Base-by-base conservation (phyloP, 768 basidiomycete species). In the Trametes villosa region DNA sequence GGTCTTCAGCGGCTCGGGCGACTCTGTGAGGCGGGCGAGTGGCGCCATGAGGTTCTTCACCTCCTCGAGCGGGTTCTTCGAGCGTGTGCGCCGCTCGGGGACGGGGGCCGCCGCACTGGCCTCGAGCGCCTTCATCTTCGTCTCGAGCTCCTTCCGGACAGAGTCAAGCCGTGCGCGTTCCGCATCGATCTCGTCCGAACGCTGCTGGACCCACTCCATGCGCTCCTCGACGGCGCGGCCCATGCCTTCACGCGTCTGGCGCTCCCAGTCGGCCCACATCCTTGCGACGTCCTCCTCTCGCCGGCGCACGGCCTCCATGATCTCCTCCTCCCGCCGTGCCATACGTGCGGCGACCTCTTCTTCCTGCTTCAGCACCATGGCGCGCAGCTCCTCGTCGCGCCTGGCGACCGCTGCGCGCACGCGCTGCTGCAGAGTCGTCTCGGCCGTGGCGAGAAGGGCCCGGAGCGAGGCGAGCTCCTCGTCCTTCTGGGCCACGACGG, bases 381-480 rank as follows among this genome's bases (percentile, higher is more conserved):
- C 74, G 2, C 88, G 81, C 34, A 92, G 75, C 66, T 91, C 90
- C 41, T 86, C 86, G 65, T 92, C 91, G 2, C 90, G 81, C 52
- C 78, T 77, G 18, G 76, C 72, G 11, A 92, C 79, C 0, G 87
- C 88, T 20, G 82, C 82, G 20, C 83, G 84, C 59, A 76, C 62
- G 11, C 70, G 69, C 26, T 67, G 58, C 24, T 79, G 79, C 79
- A 72, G 41, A 78, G 80, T 65, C 7, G 72, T 64, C 54, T 79
- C 76, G 7, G 75, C 70, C 8, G 73, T 70, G 9, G 79, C 65
- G 40, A 85, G 59, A n/a, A 80, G 62, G 11, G 75, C 73, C 31
- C 83, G 83, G 7, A 77, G 65, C 0, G 76, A 70, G 1, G 74
- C 69, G 36, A 89, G 81, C 64, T 92, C 88, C 0, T 72, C 71